Conservation (phyloP, 352 stramenopile species). For the Globisporangium acanthophoron region DNA sequence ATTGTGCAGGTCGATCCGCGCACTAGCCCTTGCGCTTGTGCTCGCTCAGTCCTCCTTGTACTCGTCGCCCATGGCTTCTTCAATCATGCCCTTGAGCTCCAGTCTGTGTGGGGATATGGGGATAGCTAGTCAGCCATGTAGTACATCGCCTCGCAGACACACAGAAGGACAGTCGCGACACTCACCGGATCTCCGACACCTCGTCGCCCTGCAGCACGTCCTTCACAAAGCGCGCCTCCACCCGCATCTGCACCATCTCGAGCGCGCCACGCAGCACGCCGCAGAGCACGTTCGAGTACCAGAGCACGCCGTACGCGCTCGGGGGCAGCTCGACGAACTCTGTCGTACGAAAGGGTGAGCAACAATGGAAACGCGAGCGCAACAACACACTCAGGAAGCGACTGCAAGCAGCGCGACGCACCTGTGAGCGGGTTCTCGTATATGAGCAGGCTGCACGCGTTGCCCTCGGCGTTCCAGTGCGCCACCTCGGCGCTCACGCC, state of each 20-base stretch:
- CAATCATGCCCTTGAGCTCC: slow-evolving; percentile 87
- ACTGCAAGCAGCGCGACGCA: slow-evolving; percentile 10
- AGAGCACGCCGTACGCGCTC: slow-evolving; percentile 85
- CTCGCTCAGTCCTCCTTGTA: slow-evolving; percentile 79
- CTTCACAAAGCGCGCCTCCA: slow-evolving; percentile 82
- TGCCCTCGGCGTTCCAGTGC: slow-evolving; percentile 87
- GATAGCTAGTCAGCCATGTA: neutral
- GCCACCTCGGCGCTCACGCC: slow-evolving; percentile 92
- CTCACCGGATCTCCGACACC: slow-evolving; percentile 77
- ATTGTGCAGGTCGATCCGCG: neutral
- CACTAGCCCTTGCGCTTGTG: neutral
- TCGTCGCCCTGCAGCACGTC: slow-evolving; percentile 83
- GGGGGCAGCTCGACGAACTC: slow-evolving; percentile 90
- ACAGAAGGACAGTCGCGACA: neutral
- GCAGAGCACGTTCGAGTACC: slow-evolving; percentile 97
- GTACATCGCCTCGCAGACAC: neutral
- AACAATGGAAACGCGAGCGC: neutral
- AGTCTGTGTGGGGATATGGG: slow-evolving; percentile 26
- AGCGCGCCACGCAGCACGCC: slow-evolving; percentile 94
- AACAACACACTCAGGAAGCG: neutral
- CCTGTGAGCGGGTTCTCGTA: slow-evolving; percentile 94
- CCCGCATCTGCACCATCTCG: slow-evolving; percentile 93
- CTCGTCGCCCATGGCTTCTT: slow-evolving; percentile 84
- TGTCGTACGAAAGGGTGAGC: slow-evolving; percentile 10
- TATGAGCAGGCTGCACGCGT: slow-evolving; percentile 90